These are phyloP conservation scores for Chalciporus sphaerocephalus DNA, from an alignment of 768 basidiomycete genomes.

Conservation along the genomic window DNA sequence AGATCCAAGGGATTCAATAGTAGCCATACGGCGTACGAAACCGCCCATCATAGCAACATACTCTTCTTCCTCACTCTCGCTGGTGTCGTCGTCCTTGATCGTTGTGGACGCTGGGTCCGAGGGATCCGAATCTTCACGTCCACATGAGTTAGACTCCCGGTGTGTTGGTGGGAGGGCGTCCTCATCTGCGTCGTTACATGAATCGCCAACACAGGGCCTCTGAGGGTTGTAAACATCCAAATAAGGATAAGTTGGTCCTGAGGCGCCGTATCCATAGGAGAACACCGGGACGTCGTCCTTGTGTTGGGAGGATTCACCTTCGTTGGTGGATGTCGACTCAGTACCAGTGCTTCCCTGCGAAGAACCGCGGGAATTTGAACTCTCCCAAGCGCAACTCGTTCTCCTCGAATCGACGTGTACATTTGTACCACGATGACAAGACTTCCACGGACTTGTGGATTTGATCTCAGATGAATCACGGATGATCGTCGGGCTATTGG, in stretches of 20 bases:
- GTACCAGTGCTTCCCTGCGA: conserved; percentile 6
- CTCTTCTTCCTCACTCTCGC: conserved; percentile 27
- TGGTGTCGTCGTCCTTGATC: conserved; percentile 3
- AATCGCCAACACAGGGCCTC: conserved; percentile 1
- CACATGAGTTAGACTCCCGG: conserved; percentile 1
- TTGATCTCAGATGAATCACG: conserved; percentile 22
- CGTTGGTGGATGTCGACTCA: conserved; percentile 3
- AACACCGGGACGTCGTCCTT: conserved; percentile 10
- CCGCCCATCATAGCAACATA: conserved; percentile 59
- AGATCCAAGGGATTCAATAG: conserved; percentile 74
- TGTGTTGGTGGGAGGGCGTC: not conserved
- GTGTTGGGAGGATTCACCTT: conserved; percentile 14
- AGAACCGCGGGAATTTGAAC: not conserved
- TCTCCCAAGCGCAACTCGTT: conserved; percentile 8
- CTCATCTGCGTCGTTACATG: conserved; percentile 5
- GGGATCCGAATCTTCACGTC: conserved; percentile 5
- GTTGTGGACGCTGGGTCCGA: not conserved
- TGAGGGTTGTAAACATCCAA: conserved; percentile 29
- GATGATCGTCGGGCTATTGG: not conserved
- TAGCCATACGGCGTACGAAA: conserved; percentile 71
- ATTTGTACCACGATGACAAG: conserved; percentile 17
- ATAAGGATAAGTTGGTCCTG: conserved; percentile 27
- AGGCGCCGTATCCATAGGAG: conserved; percentile 28
- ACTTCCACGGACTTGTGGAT: conserved; percentile 8
- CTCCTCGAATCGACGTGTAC: conserved; percentile 8